Evolutionary conservation across 768 basidiomycete species (phyloP).

Genomic region (Termitomyces sp.): DNA sequence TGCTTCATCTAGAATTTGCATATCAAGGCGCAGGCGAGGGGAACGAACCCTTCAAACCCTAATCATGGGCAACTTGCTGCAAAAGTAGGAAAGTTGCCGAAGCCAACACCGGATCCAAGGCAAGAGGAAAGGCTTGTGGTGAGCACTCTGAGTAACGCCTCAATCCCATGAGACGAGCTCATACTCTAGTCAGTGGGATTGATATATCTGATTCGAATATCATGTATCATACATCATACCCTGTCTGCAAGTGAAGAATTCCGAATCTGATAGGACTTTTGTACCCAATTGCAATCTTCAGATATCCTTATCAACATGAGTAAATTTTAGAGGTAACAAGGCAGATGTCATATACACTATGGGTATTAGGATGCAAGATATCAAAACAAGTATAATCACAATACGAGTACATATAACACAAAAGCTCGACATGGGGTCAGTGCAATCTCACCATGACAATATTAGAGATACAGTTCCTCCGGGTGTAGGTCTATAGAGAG

Average conservation of each 20-base stretch:
- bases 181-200: constrained; percentile 19
- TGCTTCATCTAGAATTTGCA: constrained; percentile 15
- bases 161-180: constrained; percentile 7
- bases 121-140: constrained; percentile 29
- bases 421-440: constrained; percentile 13
- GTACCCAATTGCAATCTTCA: too few relatives aligned
- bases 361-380: constrained; percentile 16
- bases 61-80: constrained; percentile 44
- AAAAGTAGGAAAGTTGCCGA: constrained; percentile 37
- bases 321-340: not conserved
- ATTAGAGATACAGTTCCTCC: constrained; percentile 24
- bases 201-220: constrained; percentile 1
- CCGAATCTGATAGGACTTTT: too few relatives aligned
- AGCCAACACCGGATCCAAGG: constrained; percentile 27
- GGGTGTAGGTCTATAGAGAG: constrained; percentile 11
- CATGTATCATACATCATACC: not conserved
- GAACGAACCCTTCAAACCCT: constrained; percentile 41
- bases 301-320: not conserved
- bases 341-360: constrained; percentile 15
- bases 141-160: constrained; percentile 11
- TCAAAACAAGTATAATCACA: constrained; percentile 17
- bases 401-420: constrained; percentile 18
- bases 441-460: constrained; percentile 13
- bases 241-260: not conserved
- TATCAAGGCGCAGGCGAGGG: constrained; percentile 40